Evolutionary conservation across 2,329 filamentous ascomycete species (phyloP), one percentile per base, ranked within the genome.

Genomic region (Albophoma yamanashiensis): DNA sequence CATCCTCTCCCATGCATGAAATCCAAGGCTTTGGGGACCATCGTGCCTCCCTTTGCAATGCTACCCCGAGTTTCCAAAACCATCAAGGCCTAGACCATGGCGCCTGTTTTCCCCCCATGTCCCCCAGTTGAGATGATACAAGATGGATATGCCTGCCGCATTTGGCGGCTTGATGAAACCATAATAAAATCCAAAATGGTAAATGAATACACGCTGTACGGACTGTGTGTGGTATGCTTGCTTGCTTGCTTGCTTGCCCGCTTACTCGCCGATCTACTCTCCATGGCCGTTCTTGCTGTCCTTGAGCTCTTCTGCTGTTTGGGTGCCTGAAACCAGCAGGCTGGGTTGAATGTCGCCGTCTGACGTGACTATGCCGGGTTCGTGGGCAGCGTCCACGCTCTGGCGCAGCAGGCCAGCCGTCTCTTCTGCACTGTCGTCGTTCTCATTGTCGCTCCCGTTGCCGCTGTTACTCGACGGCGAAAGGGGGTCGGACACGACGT

Each of bases 341-440:
- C 71, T 74, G 5, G 76, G 70, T 58, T 77, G 68, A 38, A 74
- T 67, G 58, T 78, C 75, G 5, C 75, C 76, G 40, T 78, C 75
- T 2, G 73, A 68, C 1, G 75, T 75, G 47, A 52, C 27, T 1
- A 75, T 75, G 50, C 11, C 31, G 1, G 76, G 64, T 12, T 72
- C 71, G 25, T 76, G 74, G 7, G 64, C 64, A 15, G 67, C 66
- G 47, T 76, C 76, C 43, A 70, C 65, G 56, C 72, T 74, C 12
- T 74, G 72, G 15, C 73, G 72, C 47, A 84, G 69, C 36, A 83
- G 70, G 1, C 77, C 78, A 1, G 74, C 74, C 8, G 70, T 69
- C 52, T 83, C 79, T 60, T 79, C 79, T 15, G 75, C 71, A 34
- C 73, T 73, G 4, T 75, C 74, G 8, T 74, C 75, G 40, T 74